Percentiles rank a stretch among this genome's conserved stretches.
phyloP scores from a whole-genome alignment of 495 filamentous ascomycete genomes.

The Ascobolus immersus region DNA sequence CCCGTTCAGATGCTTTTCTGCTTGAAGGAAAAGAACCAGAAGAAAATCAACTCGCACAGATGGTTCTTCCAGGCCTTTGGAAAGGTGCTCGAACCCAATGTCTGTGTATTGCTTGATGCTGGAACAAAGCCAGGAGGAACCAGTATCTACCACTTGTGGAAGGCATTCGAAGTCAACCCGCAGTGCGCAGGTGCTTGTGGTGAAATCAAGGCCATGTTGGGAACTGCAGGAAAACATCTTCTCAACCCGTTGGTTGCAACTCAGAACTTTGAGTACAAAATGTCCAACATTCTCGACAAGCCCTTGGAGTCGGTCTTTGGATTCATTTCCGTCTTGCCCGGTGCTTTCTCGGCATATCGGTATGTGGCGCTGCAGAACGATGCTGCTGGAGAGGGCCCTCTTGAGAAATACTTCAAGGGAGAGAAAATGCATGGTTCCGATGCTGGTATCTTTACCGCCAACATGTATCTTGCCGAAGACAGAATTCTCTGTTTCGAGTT shows the following conservation, averaged over 20 bases:
- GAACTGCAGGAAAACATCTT: conserved; percentile 60
- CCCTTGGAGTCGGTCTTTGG: conserved; percentile 93
- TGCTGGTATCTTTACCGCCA: conserved; percentile 93
- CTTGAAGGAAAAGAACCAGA: conserved; percentile 98
- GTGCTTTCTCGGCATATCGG: conserved; percentile 93
- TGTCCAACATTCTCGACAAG: conserved; percentile 98
- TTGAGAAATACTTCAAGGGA: conserved; percentile 92
- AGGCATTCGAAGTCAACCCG: conserved; percentile 90
- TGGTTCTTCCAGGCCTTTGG: conserved; percentile 99
- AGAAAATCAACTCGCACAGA: conserved; percentile 98
- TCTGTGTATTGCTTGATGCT: conserved; percentile 87
- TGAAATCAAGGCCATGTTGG: conserved; percentile 98
- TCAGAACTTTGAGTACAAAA: conserved; percentile 99
- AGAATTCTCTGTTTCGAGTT: conserved; percentile 98
- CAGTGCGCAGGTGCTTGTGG: conserved; percentile 94
- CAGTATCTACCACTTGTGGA: conserved; percentile 95
- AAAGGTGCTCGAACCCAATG: conserved; percentile 72
- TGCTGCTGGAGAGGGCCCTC: conserved; percentile 67
- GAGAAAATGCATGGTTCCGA: conserved; percentile 91
- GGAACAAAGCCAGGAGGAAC: conserved; percentile 81
- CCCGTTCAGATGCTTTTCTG: conserved; percentile 97
- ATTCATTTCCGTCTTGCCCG: conserved; percentile 88
- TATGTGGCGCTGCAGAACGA: conserved; percentile 91
- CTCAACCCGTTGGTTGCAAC: conserved; percentile 85
- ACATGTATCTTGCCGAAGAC: conserved; percentile 99